phyloP scores from a whole-genome alignment of 441 rosid species.

The Daphne laureola region DNA sequence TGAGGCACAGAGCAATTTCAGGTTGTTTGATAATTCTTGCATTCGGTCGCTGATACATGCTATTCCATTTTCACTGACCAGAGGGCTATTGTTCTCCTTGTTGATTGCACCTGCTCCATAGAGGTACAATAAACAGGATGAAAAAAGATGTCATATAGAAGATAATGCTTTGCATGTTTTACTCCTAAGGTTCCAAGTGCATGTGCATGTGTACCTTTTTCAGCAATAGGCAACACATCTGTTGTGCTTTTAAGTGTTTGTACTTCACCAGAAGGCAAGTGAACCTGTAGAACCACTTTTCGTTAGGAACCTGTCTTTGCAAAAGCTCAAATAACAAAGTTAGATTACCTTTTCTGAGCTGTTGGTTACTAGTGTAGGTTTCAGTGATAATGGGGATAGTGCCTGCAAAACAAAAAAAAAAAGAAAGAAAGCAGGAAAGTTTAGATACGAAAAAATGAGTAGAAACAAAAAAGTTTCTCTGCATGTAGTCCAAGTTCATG shows the following conservation, averaged over 20 bases:
- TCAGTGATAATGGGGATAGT: slow-evolving; percentile 1
- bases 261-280: slow-evolving; percentile 9
- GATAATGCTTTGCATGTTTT: not conserved
- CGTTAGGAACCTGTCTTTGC: not conserved
- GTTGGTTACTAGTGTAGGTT: slow-evolving; percentile 8
- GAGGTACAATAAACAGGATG: slow-evolving; percentile 1
- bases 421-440: not conserved
- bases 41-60: slow-evolving; percentile 46
- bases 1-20: slow-evolving; percentile 42
- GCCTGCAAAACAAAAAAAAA: slow-evolving; percentile 11
- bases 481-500: too few species aligned
- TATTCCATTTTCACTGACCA: slow-evolving; percentile 29
- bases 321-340: slow-evolving; percentile 3
- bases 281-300: slow-evolving; percentile 16
- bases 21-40: slow-evolving; percentile 40
- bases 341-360: slow-evolving; percentile 16
- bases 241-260: slow-evolving; percentile 7
- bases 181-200: slow-evolving; percentile 4
- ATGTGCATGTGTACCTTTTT: slow-evolving; percentile 25
- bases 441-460: not conserved
- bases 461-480: too few species aligned
- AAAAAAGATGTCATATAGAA: not conserved
- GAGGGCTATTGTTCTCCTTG: slow-evolving; percentile 34
- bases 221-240: slow-evolving; percentile 13
- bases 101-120: slow-evolving; percentile 26